Base-by-base conservation (phyloP, 2,329 filamentous ascomycete species). In the Phaeosphaeria sp. region DNA sequence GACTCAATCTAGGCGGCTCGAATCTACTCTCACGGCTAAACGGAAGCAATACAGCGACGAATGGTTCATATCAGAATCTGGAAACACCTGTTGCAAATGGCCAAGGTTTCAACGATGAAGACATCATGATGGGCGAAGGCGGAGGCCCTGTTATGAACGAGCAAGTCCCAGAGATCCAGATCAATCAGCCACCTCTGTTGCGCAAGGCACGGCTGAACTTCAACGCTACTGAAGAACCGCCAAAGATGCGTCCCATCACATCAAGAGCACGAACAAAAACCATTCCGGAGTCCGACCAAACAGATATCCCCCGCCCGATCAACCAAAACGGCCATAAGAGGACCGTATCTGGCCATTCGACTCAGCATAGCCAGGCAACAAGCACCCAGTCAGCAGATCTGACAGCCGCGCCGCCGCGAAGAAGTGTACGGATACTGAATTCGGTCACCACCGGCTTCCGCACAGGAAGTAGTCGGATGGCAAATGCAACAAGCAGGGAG, bases 341-440 rank as follows among this genome's bases (percentile, higher is more conserved):
- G 66, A 97, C 93, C 1, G 86, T 96, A n/a, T 97, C 94, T 42
- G 94, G 94, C 3, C 92, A 96, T 66, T 80, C 82, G 6, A 71
- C 77, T n/a, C 76, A 76, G 25, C 74, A 77, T 43, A 39, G 53
- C 17, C 65, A 66, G 60, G 72, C 30, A 62, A 67, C 50, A 58
- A 73, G 55, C 39, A 55, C 52, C n/a, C 63, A 67, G 39, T 36
- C 64, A 3, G 53, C 64, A n/a, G 78, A 80, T 54, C 73, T 75
- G n/a, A 75, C 79, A n/a, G 75, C 79, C 21, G 78, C 78, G 27
- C 78, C 75, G 13, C 75, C 78, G 30, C 69, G 81, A 44, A 75
- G 81, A 57, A 83, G 81, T 58, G 78, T 79, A 43, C 71, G 81
- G 33, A 59, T 83, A 23, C 75, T 76, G 18, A 73, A 70, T 39